Evolutionary conservation across 768 basidiomycete species (phyloP), one percentile per base, ranked within the genome.

Genomic region (Xerocomus potaroensis): DNA sequence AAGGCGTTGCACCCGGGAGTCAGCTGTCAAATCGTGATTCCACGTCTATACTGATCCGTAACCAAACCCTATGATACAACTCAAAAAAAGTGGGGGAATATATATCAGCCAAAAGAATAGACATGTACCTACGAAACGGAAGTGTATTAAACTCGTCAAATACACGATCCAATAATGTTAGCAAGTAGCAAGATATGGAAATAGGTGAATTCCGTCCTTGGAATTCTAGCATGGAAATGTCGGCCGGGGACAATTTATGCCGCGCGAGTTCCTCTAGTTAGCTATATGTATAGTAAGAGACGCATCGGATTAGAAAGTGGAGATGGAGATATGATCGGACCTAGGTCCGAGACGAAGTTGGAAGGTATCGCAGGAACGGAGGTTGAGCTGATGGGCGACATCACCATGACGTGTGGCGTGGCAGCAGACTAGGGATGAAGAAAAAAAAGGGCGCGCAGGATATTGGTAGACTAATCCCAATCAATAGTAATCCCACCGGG

Each of bases 401-500:
- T n/a, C n/a, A n/a, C n/a, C n/a, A n/a, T 8, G 26, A 37, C 42
- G 33, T 34, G 18, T 22, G 40, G 45, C 12, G 19, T 19, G 30
- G 35, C 37, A 39, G 45, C 21, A 45, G 15, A 31, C 30, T 45
- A 41, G 14, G 22, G 16, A 41, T 39, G 24, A 24, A 37, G 27
- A 52, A 30, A 24, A 16, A 29, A 21, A 14, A 11, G 21, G 22
- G 14, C 43, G 42, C 41, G 18, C 14, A 21, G n/a, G 7, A 29
- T 14, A 21, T 49, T 3, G 27, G 36, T 27, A 9, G 41, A 52
- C 50, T 57, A 90, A 60, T 83, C 80, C 88, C 88, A 91, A 50
- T 91, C 87, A 53, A 91, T 85, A 43, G 77, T 69, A 50, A 91
- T 69, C 44, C 87, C 87, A 24, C 79, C 86, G 11, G 84, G 82